Percentiles rank a stretch among this genome's conserved stretches.
Evolutionary conservation across 176 grass and related monocot genomes (phyloP).

Genomic region (Thalia dealbata): DNA sequence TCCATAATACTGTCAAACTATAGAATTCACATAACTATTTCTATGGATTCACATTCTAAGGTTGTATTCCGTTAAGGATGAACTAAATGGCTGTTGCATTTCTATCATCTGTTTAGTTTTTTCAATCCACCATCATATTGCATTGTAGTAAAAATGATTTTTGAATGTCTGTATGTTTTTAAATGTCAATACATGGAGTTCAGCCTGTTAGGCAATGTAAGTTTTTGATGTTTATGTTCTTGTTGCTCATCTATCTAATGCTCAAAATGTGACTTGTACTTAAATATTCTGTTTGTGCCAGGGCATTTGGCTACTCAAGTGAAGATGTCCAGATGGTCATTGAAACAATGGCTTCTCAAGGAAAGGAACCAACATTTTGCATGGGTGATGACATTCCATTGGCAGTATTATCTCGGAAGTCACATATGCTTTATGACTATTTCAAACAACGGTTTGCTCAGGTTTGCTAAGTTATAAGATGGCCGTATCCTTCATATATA

Average conservation of each 20-base stretch:
- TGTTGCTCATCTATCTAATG: background rate
- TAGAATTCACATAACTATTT: no score
- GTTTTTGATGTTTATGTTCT: background rate
- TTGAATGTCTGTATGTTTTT: background rate
- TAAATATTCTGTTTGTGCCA: slow-evolving; percentile 26
- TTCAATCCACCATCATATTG: background rate
- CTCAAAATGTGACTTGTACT: slow-evolving; percentile 4
- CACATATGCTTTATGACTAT: slow-evolving; percentile 92
- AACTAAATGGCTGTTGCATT: no score
- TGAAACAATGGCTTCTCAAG: slow-evolving; percentile 99
- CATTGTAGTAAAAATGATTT: background rate
- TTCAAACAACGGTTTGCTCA: slow-evolving; percentile 99
- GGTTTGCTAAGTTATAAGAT: slow-evolving; percentile 47
- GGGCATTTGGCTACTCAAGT: slow-evolving; percentile 99
- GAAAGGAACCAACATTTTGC: slow-evolving; percentile 99
- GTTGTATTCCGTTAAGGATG: no score
- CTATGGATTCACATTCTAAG: no score
- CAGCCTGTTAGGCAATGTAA: background rate
- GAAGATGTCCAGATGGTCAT: slow-evolving; percentile 99
- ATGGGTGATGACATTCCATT: slow-evolving; percentile 99
- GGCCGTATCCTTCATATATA: background rate
- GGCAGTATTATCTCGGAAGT: slow-evolving; percentile 73
- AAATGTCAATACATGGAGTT: background rate
- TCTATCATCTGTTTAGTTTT: no score
- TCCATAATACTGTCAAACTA: no score